Conservation (phyloP, 768 basidiomycete genomes). For the Gymnopilus junonius region DNA sequence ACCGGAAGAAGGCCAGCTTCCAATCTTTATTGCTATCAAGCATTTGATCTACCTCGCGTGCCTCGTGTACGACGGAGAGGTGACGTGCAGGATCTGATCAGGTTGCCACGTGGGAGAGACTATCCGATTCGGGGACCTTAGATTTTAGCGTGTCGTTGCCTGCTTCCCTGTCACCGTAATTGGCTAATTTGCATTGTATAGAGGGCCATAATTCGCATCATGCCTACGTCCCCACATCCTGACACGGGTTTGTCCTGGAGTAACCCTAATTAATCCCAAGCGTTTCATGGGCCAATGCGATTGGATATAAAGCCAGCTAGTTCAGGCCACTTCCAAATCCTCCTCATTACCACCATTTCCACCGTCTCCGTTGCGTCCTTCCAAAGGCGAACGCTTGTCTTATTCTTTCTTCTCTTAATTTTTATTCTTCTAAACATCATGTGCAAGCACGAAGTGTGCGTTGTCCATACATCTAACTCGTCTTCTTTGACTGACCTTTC, state of each 20-base stretch:
- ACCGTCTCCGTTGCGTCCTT: not conserved
- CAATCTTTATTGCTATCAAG: not conserved
- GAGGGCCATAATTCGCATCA: constrained; percentile 28
- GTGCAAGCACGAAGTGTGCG: constrained; percentile 46
- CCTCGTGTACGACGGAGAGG: constrained; percentile 10
- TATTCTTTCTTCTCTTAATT: constrained; percentile 8
- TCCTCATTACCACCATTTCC: constrained; percentile 8
- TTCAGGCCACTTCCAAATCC: constrained; percentile 4
- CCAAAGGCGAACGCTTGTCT: constrained; percentile 14
- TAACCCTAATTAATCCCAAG: constrained; percentile 30
- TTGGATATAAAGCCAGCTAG: constrained; percentile 21
- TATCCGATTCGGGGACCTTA: constrained; percentile 23
- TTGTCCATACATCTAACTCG: not conserved
- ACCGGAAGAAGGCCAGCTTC: constrained; percentile 15
- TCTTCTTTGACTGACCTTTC: constrained; percentile 6
- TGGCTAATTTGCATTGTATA: constrained; percentile 26
- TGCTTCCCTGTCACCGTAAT: constrained; percentile 18
- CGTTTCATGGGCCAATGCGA: constrained; percentile 29
- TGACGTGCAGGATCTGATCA: constrained; percentile 15
- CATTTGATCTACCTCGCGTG: constrained; percentile 11
- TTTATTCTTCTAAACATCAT: constrained; percentile 25
- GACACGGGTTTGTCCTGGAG: constrained; percentile 26
- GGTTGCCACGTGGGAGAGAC: constrained; percentile 27
- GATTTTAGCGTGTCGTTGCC: constrained; percentile 14
- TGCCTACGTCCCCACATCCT: constrained; percentile 26